Evolutionary conservation across 768 basidiomycete species (phyloP).

Genomic region (Rhizopogon rudus): DNA sequence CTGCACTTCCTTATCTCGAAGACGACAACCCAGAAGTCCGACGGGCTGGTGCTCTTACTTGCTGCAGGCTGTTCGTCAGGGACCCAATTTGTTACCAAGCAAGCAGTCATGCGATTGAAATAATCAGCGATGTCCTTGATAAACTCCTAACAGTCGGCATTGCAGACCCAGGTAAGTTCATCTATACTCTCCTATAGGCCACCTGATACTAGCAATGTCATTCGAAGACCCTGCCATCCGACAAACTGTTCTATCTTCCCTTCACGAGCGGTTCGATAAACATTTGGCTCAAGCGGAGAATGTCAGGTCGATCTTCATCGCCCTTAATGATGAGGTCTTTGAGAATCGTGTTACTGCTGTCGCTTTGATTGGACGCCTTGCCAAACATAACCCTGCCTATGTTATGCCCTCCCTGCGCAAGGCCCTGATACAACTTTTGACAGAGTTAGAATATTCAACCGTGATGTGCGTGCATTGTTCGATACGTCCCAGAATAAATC

Average conservation of each 20-base stretch:
- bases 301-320: constrained; percentile 95
- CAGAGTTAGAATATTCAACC: constrained; percentile 94
- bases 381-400: constrained; percentile 95
- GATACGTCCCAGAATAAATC: background rate
- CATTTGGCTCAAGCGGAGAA: constrained; percentile 98
- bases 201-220: constrained; percentile 5
- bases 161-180: constrained; percentile 79
- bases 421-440: constrained; percentile 91
- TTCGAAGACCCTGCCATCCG: constrained; percentile 67
- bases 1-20: constrained; percentile 90
- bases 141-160: constrained; percentile 93
- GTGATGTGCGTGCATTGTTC: constrained; percentile 55
- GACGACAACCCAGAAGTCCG: constrained; percentile 87
- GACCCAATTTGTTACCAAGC: constrained; percentile 97
- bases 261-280: constrained; percentile 94
- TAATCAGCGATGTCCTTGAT: constrained; percentile 97
- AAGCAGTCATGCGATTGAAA: constrained; percentile 92
- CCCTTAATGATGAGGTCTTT: constrained; percentile 94
- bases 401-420: constrained; percentile 97
- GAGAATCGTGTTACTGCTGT: constrained; percentile 92
- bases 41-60: constrained; percentile 85
- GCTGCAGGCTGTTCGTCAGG: constrained; percentile 85
- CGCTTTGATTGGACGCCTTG: constrained; percentile 84
- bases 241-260: constrained; percentile 75
- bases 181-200: background rate